Evolutionary conservation across 371 early-diverging fungal species (phyloP), one percentile per base, ranked within the genome.

Genomic region (Mortierella sp.): DNA sequence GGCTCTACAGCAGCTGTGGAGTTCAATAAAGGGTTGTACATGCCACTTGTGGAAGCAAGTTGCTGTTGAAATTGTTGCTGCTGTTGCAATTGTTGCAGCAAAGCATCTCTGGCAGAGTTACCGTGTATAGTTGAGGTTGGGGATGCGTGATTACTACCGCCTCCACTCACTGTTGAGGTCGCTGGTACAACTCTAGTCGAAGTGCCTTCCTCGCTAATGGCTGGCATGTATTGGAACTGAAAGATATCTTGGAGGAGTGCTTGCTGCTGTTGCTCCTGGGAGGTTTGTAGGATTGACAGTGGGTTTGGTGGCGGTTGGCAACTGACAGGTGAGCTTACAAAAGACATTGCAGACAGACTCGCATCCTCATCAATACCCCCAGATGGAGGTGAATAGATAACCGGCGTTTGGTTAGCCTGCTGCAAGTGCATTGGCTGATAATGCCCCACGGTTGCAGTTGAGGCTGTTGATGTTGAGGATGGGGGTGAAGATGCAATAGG

Each of bases 321-420:
- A 12, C 68, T 74, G 57, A 63, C 45, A 22, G 79, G 79, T 1
- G 79, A 78, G 49, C 64, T 74, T 47, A 78, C 75, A 64, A 74
- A 64, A 35, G 49, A 55, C 40, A 49, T 40, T 1, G 39, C 8
- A 24, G 65, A n/a, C 4, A 49, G 30, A 24, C 47, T 26, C 26
- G 24, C 40, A n/a, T 49, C 65, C 24, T 74, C 68, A n/a, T 49
- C 73, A 45, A 24, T 55, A 8, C 24, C 22, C 54, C 43, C 62
- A 8, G 59, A 64, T 11, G 66, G 52, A 30, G 30, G 49, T 47
- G n/a, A 59, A 32, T 64, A 58, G 45, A 70, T 28, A 28, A 62
- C 57, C 18, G 70, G 70, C 3, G 49, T 28, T 24, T 67, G 47
- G 35, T 67, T 10, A 20, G 37, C 26, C 18, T 67, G 54, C 49